Evolutionary conservation across 768 basidiomycete genomes (phyloP), one percentile per base, ranked within the genome.

Genomic region (Phylloporus arenicola): DNA sequence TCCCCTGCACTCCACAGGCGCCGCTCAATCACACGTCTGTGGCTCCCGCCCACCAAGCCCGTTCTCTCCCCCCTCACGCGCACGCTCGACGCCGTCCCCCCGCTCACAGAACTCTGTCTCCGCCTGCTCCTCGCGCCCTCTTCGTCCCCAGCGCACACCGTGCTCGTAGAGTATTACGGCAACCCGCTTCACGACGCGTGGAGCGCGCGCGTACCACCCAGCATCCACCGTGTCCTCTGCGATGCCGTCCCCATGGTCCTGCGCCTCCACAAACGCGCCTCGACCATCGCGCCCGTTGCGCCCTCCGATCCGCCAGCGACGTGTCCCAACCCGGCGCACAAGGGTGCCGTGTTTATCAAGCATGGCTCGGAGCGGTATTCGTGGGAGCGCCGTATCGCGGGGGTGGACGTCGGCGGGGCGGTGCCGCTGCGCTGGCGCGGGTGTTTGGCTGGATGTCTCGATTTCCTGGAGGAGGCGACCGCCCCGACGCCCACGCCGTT

Each of bases 361-460:
- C 81, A 77, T 41, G 76, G 75, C 4, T 84, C 85, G 58, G 79
- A 84, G 64, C 70, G 83, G 49, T 78, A 73, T 52, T 79, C 82
- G 3, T 89, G 87, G 87, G 83, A 83, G 59, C 68, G 60, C 7
- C 66, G 51, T 12, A 67, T 86, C 24, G 81, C 78, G 0, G 78
- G 79, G 6, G 70, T 74, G 20, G 62, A 68, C n/a, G 68, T 84
- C 0, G 79, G 80, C 17, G 80, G 74, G 8, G 55, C 60, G 12
- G 82, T 84, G 6, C 82, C 85, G 19, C 53, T 88, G 27, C 64
- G 72, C 45, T 89, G 87, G 86, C 69, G 84, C 25, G 86, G 87
- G 1, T 90, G 87, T 64, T 61, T 68, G n/a, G 56, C 51, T 43
- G 80, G 80, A 0, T 89, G 87, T 63, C 60, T 90, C 48, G 74